Conservation (phyloP, 257 asterid species). For the Salvia rosmarinus region DNA sequence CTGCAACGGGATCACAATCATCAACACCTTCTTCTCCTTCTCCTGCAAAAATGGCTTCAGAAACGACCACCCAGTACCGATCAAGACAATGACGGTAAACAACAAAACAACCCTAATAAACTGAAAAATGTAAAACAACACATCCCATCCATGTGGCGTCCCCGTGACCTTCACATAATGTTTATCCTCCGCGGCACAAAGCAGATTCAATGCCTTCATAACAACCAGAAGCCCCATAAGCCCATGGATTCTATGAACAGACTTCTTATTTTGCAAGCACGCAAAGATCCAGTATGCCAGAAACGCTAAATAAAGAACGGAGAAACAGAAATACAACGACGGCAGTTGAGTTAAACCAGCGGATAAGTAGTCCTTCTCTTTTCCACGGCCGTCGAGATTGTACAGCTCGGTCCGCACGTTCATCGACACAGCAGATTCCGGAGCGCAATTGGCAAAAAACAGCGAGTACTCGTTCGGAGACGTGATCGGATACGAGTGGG, state of each 20-base stretch:
- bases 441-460: constrained; percentile 90
- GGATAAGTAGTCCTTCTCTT: constrained; percentile 73
- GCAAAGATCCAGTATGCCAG: constrained; percentile 62
- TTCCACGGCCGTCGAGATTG: constrained; percentile 65
- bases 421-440: constrained; percentile 88
- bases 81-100: constrained; percentile 82
- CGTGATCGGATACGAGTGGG: constrained; percentile 65
- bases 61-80: constrained; percentile 95
- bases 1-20: constrained; percentile 95
- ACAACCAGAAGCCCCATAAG: constrained; percentile 78
- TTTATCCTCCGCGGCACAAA: constrained; percentile 91
- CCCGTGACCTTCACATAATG: constrained; percentile 95
- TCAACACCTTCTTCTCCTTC: constrained; percentile 94
- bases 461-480: constrained; percentile 84
- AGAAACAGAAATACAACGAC: constrained; percentile 64
- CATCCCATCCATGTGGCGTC: constrained; percentile 99
- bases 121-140: constrained; percentile 91
- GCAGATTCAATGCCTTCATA: constrained; percentile 83
- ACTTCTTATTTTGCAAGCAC: constrained; percentile 55
- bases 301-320: constrained; percentile 62
- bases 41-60: constrained; percentile 91
- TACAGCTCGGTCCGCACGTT: constrained; percentile 81
- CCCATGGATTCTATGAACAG: constrained; percentile 85
- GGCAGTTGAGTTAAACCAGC: constrained; percentile 93
- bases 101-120: constrained; percentile 78